phyloP scores from a whole-genome alignment of 768 basidiomycete genomes.

The Boletus rubropictus region DNA sequence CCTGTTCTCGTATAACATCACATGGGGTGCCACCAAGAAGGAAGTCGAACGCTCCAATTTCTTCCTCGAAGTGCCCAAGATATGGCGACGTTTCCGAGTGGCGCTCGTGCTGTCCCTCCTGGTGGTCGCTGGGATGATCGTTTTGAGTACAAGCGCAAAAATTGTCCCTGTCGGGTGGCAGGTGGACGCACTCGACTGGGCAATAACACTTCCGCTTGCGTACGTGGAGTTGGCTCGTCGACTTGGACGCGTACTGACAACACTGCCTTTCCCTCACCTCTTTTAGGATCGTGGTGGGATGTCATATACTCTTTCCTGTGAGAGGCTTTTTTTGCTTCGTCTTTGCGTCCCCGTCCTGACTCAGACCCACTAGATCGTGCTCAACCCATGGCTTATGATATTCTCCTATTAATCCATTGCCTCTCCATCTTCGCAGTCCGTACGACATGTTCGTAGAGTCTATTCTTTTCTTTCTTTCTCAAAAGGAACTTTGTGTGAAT shows the following conservation, averaged over 20 bases:
- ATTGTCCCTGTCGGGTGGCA: slow-evolving; percentile 65
- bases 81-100: slow-evolving; percentile 71
- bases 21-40: slow-evolving; percentile 64
- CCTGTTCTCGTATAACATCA: slow-evolving; percentile 53
- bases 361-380: slow-evolving; percentile 51
- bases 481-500: no score
- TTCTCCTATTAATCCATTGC: slow-evolving; percentile 46
- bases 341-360: slow-evolving; percentile 18
- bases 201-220: slow-evolving; percentile 71
- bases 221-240: slow-evolving; percentile 10
- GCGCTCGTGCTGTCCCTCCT: slow-evolving; percentile 52
- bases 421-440: no score
- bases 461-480: no score
- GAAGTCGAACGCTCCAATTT: slow-evolving; percentile 89
- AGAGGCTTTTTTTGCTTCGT: slow-evolving; percentile 20
- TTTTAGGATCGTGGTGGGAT: slow-evolving; percentile 44
- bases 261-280: background rate
- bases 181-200: slow-evolving; percentile 57
- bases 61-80: slow-evolving; percentile 83
- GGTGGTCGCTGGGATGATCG: slow-evolving; percentile 45
- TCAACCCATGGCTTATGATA: slow-evolving; percentile 88
- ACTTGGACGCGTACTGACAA: background rate
- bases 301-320: slow-evolving; percentile 74
- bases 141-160: slow-evolving; percentile 40
- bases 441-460: background rate